Conservation (phyloP, 371 early-diverging fungal genomes). For the Haplosporangium sp. region DNA sequence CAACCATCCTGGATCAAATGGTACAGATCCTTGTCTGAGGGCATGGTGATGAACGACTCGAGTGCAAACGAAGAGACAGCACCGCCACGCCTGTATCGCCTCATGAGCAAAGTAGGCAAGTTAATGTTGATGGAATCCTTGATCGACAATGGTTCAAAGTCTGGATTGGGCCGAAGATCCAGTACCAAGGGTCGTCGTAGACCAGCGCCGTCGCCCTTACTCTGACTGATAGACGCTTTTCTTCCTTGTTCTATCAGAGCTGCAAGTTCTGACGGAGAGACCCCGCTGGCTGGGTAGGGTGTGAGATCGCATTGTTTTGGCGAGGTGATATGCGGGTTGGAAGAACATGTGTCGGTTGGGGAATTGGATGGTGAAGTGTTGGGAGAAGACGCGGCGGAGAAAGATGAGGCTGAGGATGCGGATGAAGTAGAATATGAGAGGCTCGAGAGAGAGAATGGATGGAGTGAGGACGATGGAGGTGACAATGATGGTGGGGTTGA, state of each 20-base stretch:
- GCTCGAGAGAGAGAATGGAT: conserved; percentile 19
- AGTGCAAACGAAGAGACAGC: conserved; percentile 68
- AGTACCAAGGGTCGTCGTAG: conserved; percentile 39
- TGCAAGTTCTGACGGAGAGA: conserved; percentile 26
- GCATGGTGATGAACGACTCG: conserved; percentile 72
- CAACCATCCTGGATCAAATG: conserved; percentile 36
- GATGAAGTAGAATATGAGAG: conserved; percentile 25
- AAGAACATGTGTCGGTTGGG: conserved; percentile 25
- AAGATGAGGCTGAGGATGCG: conserved; percentile 22
- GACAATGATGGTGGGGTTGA: conserved; percentile 1
- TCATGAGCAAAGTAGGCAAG: conserved; percentile 69
- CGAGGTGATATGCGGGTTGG: conserved; percentile 28
- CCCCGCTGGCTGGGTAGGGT: conserved; percentile 28
- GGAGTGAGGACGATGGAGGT: conserved; percentile 18
- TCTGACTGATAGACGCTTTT: background rate
- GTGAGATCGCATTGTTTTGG: conserved; percentile 29
- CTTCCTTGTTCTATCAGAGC: conserved; percentile 22
- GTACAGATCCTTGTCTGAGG: conserved; percentile 66
- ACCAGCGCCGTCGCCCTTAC: conserved; percentile 21
- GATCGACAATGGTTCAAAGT: conserved; percentile 36
- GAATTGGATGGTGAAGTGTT: conserved; percentile 43
- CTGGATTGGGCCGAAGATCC: conserved; percentile 32
- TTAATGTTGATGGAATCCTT: conserved; percentile 67
- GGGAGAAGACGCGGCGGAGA: conserved; percentile 25
- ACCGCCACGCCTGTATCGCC: conserved; percentile 67